Base-by-base conservation (phyloP, 2,329 filamentous ascomycete genomes). In the Fusarium stilboides region DNA sequence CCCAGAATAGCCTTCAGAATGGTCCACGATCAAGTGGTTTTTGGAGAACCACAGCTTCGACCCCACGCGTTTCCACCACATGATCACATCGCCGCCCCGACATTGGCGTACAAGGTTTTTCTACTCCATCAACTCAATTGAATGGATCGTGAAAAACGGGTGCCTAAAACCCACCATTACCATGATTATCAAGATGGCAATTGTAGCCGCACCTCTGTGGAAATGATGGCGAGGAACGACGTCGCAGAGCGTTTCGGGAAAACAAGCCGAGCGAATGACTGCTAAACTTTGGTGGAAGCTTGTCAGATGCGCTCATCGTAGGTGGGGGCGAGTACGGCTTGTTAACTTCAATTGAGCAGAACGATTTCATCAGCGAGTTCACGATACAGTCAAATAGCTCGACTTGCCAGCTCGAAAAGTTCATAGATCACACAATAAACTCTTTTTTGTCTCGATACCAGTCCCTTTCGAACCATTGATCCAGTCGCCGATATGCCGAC, bases 401-500 rank as follows among this genome's bases (percentile, higher is more conserved):
- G 17, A 52, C 31, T 47, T 47, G 44, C 45, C 46, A 22, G 28
- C 37, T 36, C 15, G 24, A 39, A 26, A 33, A 46, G n/a, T 36
- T 47, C 13, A 40, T 37, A 63, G 34, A 53, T 22, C 19, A 20
- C 6, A 34, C 13, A 68, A 64, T 64, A 50, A n/a, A 64, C 6
- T 13, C 1, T 9, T 12, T 14, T 31, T 43, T 20, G 4, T n/a
- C 4, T 14, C 22, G 3, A 17, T 5, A 28, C 22, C 9, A 45
- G 3, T 10, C 19, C 24, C 34, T 5, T 22, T 24, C 17, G 8
- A 31, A 28, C 6, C 13, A 31, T 17, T 33, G 3, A 40, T 9
- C 15, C 6, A 24, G 10, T 14, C 12, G 8, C 13, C n/a, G 13
- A 45, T 12, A 78, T 78, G 77, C 44, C 71, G 7, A 73, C 68